Evolutionary conservation across 192 early-diverging fungal genomes (phyloP).

Genomic region (Borealophlyctis nickersoniae): DNA sequence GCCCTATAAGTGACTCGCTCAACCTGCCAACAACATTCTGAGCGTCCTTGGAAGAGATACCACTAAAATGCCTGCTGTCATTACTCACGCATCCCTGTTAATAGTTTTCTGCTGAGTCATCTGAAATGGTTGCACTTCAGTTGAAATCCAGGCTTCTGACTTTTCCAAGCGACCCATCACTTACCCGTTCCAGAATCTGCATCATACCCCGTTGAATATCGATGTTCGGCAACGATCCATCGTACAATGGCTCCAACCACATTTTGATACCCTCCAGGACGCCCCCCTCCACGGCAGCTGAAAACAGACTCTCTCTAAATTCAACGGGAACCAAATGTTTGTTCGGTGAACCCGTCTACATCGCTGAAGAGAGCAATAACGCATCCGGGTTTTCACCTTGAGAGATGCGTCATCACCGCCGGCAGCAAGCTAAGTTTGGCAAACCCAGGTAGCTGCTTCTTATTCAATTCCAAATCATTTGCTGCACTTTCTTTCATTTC

Average conservation of each 20-base stretch:
- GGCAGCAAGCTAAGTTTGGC: not conserved
- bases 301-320: not conserved
- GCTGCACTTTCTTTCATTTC: not conserved
- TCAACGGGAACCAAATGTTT: not conserved
- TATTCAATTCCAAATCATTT: not conserved
- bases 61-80: not conserved
- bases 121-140: not conserved
- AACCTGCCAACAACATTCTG: not conserved
- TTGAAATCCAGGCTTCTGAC: not conserved
- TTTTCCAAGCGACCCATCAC: not conserved
- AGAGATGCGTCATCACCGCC: not conserved
- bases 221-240: not conserved
- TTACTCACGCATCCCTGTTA: not conserved
- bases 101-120: not conserved
- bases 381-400: no score
- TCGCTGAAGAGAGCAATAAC: not conserved
- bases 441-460: not conserved
- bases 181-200: not conserved
- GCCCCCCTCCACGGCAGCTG: not conserved
- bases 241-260: not conserved
- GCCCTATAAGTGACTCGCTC: not conserved
- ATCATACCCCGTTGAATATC: not conserved
- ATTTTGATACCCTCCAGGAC: not conserved
- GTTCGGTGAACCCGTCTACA: not conserved
- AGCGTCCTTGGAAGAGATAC: not conserved